phyloP scores from a whole-genome alignment of 2,329 filamentous ascomycete genomes.

The Rhynchosporium secalis region DNA sequence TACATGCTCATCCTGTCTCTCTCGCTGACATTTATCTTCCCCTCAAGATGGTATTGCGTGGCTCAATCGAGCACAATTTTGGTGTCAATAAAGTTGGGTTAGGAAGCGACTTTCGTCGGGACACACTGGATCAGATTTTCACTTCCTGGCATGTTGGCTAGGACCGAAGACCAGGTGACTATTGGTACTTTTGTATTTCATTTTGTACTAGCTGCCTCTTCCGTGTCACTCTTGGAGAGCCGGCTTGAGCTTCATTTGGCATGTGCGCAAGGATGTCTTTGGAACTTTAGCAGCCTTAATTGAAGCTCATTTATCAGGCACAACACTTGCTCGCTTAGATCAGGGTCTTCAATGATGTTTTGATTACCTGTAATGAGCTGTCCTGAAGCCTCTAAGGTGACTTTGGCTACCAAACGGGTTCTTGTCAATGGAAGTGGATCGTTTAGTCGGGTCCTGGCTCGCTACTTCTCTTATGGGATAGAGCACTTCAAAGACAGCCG shows the following conservation, averaged over 20 bases:
- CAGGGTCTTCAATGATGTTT: slow-evolving; percentile 12
- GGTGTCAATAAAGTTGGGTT: not conserved
- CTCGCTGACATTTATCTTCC: not conserved
- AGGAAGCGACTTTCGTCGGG: not conserved
- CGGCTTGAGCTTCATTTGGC: slow-evolving; percentile 19
- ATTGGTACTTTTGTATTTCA: slow-evolving; percentile 24
- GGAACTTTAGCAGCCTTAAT: slow-evolving; percentile 26
- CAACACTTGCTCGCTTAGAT: slow-evolving; percentile 15
- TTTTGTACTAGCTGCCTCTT: slow-evolving; percentile 21
- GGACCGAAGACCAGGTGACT: slow-evolving; percentile 5
- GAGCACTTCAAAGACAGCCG: not conserved
- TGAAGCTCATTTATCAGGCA: slow-evolving; percentile 19
- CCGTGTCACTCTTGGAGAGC: slow-evolving; percentile 1
- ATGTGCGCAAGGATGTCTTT: slow-evolving; percentile 28
- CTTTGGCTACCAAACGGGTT: not conserved
- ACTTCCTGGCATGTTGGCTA: slow-evolving; percentile 14
- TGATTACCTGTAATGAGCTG: not conserved
- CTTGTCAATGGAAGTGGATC: not conserved
- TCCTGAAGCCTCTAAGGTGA: not conserved
- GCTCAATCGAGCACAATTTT: slow-evolving; percentile 6
- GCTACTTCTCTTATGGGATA: no score
- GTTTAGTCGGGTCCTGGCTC: not conserved
- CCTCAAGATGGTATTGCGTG: not conserved
- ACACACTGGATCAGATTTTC: slow-evolving; percentile 15
- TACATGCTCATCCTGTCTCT: not conserved